Percentiles rank a stretch among this genome's conserved stretches.
These are phyloP conservation scores for Pistacia vera DNA, from an alignment of 345 rosid species.

Conservation along the genomic window DNA sequence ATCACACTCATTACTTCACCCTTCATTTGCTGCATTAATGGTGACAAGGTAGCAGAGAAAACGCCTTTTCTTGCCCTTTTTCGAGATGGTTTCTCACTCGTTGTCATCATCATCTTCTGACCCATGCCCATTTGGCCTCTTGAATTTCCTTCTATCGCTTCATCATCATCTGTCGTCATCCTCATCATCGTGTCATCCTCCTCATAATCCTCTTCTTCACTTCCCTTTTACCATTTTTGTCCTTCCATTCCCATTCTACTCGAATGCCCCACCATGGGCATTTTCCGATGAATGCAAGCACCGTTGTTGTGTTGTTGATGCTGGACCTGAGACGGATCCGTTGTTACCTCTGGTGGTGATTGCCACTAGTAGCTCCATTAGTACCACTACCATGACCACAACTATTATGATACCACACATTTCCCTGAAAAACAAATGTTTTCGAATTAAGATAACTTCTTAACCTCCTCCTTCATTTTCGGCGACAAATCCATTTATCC, in stretches of 20 bases:
- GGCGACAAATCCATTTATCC: conserved; percentile 77
- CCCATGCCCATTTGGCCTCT: conserved; percentile 45
- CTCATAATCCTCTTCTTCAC: conserved; percentile 53
- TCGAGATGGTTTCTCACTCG: conserved; percentile 21
- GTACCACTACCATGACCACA: conserved; percentile 58
- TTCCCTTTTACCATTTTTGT: conserved; percentile 43
- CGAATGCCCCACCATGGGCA: conserved; percentile 24
- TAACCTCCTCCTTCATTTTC: conserved; percentile 83
- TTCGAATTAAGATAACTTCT: conserved; percentile 82
- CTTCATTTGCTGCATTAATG: conserved; percentile 48
- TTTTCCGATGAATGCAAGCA: conserved; percentile 60
- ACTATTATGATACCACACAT: conserved; percentile 96
- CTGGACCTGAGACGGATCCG: conserved; percentile 37
- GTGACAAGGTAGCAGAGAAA: conserved; percentile 18
- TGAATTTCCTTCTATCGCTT: conserved; percentile 37
- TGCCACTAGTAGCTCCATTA: conserved; percentile 29
- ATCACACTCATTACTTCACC: conserved; percentile 46
- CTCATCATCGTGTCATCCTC: conserved; percentile 41
- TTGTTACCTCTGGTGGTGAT: conserved; percentile 39
- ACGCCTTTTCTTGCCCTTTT: conserved; percentile 46
- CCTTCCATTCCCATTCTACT: conserved; percentile 37
- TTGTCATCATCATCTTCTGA: conserved; percentile 47
- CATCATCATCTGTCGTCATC: conserved; percentile 45
- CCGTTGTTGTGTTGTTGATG: conserved; percentile 39
- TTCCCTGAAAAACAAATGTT: conserved; percentile 90